Percentiles rank a stretch among this genome's conserved stretches.
Evolutionary conservation across 2,329 filamentous ascomycete species (phyloP).

Genomic region (Colletotrichum kahawae): DNA sequence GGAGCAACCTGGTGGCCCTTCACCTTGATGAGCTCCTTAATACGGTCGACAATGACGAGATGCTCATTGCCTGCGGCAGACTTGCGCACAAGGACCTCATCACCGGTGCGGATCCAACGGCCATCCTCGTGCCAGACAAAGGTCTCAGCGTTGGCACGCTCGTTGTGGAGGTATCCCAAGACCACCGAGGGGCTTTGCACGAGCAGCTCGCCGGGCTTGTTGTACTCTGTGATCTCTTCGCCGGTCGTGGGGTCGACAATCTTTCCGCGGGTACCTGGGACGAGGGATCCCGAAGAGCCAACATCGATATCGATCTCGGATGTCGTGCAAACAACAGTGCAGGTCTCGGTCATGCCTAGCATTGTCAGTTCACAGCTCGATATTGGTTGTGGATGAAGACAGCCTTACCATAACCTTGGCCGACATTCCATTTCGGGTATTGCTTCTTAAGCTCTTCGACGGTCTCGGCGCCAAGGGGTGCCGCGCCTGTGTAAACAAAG

Average conservation of each 20-base stretch:
- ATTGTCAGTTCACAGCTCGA: background rate
- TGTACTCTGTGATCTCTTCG: constrained; percentile 68
- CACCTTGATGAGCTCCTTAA: constrained; percentile 76
- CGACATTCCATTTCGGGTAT: constrained; percentile 69
- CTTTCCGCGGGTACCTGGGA: constrained; percentile 68
- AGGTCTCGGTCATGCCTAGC: constrained; percentile 74
- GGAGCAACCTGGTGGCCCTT: constrained; percentile 80
- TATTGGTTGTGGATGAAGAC: background rate
- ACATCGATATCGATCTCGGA: constrained; percentile 64
- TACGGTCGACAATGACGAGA: constrained; percentile 81
- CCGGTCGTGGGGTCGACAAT: constrained; percentile 69
- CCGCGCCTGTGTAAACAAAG: constrained; percentile 73
- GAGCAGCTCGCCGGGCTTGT: constrained; percentile 80
- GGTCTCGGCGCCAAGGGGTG: constrained; percentile 74
- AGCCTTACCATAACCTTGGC: constrained; percentile 72
- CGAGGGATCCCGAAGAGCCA: constrained; percentile 71
- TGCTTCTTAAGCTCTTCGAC: constrained; percentile 64
- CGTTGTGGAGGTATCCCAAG: constrained; percentile 86
- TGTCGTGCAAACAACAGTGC: constrained; percentile 68
- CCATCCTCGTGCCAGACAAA: constrained; percentile 72
- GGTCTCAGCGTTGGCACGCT: constrained; percentile 80
- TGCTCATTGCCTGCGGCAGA: constrained; percentile 74
- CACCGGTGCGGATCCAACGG: constrained; percentile 82
- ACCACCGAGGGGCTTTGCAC: constrained; percentile 79
- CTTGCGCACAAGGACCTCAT: constrained; percentile 73